A percentile compares a stretch with the other conserved stretches of the same genome.
These are phyloP conservation scores for Chytriomyces sp. DNA, from an alignment of 192 early-diverging fungal genomes.

Conservation along the genomic window DNA sequence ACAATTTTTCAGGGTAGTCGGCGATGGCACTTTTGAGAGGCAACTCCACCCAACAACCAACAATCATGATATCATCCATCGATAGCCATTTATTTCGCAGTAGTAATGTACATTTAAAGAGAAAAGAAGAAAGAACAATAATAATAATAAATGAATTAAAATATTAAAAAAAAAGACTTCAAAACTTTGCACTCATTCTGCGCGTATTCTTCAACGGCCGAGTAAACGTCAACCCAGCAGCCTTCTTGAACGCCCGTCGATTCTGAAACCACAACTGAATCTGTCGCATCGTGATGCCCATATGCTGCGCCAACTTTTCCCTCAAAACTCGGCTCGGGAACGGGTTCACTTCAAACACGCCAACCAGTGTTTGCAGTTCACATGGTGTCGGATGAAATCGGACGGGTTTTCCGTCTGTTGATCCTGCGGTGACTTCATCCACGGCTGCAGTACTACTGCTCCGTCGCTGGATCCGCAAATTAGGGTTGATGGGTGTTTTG, in stretches of 20 bases:
- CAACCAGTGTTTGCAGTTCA: conserved; percentile 72
- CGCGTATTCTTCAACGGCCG: conserved; percentile 6
- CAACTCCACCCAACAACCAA: too few relatives aligned
- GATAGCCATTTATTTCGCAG: too few relatives aligned
- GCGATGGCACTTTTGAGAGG: too few relatives aligned
- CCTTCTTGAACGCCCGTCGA: conserved; percentile 54
- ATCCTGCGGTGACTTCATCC: background rate
- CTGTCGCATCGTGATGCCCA: conserved; percentile 87
- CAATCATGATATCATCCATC: too few relatives aligned
- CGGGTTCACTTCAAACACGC: conserved; percentile 77
- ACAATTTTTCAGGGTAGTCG: too few relatives aligned
- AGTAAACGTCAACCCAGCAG: background rate
- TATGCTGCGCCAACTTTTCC: conserved; percentile 72
- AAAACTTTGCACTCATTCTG: background rate
- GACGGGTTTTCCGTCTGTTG: background rate
- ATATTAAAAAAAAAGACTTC: background rate
- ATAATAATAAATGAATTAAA: background rate
- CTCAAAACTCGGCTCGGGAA: conserved; percentile 87
- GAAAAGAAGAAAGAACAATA: too few relatives aligned
- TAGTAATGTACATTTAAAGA: too few relatives aligned
- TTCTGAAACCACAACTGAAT: conserved; percentile 99
- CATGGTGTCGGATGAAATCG: background rate
- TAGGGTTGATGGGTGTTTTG: background rate
- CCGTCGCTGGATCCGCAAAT: background rate
- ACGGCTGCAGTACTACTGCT: background rate